Percentiles rank a stretch among this genome's conserved stretches.
phyloP scores from a whole-genome alignment of 1,284 basidiomycete species.

The Sparassis latifolia region DNA sequence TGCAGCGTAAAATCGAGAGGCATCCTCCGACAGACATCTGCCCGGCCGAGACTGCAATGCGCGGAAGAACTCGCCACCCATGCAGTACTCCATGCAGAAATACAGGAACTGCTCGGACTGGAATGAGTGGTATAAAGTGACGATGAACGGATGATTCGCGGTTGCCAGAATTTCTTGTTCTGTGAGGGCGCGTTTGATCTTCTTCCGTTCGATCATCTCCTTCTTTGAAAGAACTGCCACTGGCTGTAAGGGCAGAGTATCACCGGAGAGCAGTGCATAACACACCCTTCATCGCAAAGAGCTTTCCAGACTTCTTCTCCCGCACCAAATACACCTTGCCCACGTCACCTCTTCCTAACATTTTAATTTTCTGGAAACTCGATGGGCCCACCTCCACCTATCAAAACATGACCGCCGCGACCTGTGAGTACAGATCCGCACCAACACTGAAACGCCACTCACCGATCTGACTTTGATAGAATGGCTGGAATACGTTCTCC shows the following conservation, averaged over 20 bases:
- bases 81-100: slow-evolving; percentile 99
- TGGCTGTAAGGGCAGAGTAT: slow-evolving; percentile 3
- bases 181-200: slow-evolving; percentile 93
- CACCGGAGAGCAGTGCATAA: slow-evolving; percentile 10
- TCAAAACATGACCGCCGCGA: slow-evolving; percentile 6
- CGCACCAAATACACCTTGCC: slow-evolving; percentile 93
- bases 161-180: slow-evolving; percentile 97
- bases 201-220: slow-evolving; percentile 98
- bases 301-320: slow-evolving; percentile 91
- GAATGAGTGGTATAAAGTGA: slow-evolving; percentile 95
- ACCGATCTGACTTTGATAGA: slow-evolving; percentile 93
- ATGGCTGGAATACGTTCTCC: slow-evolving; percentile 94
- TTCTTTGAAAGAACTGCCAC: slow-evolving; percentile 83
- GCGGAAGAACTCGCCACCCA: slow-evolving; percentile 99
- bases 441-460: slow-evolving; percentile 26
- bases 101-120: slow-evolving; percentile 97
- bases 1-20: slow-evolving; percentile 95
- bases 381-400: slow-evolving; percentile 87
- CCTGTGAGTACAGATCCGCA: not conserved
- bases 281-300: slow-evolving; percentile 95
- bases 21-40: slow-evolving; percentile 93
- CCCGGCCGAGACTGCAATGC: slow-evolving; percentile 92
- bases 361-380: slow-evolving; percentile 91
- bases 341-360: slow-evolving; percentile 94
- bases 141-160: slow-evolving; percentile 96